Evolutionary conservation across 371 early-diverging fungal species (phyloP), one percentile per base, ranked within the genome.

Genomic region (Capillidium rhysosporum): DNA sequence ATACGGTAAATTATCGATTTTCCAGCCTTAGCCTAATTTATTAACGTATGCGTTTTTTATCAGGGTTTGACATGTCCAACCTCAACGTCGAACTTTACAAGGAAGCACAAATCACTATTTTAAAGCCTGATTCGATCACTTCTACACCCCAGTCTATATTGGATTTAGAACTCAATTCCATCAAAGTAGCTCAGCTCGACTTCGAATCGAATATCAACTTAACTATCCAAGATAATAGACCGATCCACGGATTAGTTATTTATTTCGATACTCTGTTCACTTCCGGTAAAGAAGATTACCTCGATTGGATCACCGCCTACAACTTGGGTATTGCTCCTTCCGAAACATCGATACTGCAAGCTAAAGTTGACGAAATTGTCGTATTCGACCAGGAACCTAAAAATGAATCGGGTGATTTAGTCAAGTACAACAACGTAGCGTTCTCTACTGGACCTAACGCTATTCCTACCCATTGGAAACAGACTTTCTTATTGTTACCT

Each of bases 181-280:
- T 78, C 57, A 69, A 67, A 2, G 59, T 66, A 21, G 59, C 63
- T 1, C 64, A 67, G 9, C 60, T 78, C 12, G 74, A 78, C 49
- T 78, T 78, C 43, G 61, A 64, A 3, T 59, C 66, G 3, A 69
- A 70, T 2, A 87, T 86, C 62, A 67, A 76, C 39, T 57, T 87
- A 29, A 65, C 59, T 40, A 67, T 75, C 29, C 57, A 55, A 14
- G 62, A 77, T 14, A 72, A 77, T 58, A 83, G 82, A 54, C 69
- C 65, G 39, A 60, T 86, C 16, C 75, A 80, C 59, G 86, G 82
- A 0, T 76, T 89, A 61, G 72, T 83, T 41, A 77, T 77, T 43
- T 89, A 84, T 75, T 89, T 89, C 63, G 90, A 87, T 65, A 85
- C 82, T 38, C 72, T 73, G 70, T 87, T 89, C 61, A 76, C 79